Evolutionary conservation across 23 red algal species (phyloP), one percentile per base, ranked within the genome.

Genomic region (Chondrus crispus): DNA sequence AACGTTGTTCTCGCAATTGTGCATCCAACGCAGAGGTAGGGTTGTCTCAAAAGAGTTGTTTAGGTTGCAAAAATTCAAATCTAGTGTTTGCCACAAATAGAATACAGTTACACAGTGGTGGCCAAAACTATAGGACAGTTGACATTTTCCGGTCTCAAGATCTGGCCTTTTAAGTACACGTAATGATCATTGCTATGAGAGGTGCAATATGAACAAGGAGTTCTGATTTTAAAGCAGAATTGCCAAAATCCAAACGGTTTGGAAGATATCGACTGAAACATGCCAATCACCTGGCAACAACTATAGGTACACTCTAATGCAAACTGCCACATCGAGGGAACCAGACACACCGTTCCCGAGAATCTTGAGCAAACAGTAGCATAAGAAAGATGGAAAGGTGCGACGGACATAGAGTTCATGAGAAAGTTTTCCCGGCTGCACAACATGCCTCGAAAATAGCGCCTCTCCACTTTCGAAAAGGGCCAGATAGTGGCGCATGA

Each of bases 221-320:
- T 64, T 76, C 71, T 76, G 43, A 46, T 37, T 12, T 38, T 46
- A 38, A 76, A 76, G 39, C 33, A 4, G 44, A 48, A 76, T 20
- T 76, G 33, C 39, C 33, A 76, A 76, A 76, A 76, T n/a, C 71
- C 28, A 40, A 40, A 76, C 33, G 33, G 39, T 76, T 76, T 76
- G 6, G 71, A 48, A 40, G 43, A 46, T 76, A 48, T 76, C 43
- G 7, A 76, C 71, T 43, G 5, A 5, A 5, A 76, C 43, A 40
- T 43, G 39, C 33, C 11, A 7, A 43, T 76, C 44, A 5, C 71
- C 71, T 76, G 71, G 71, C 71, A 76, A 76, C 43, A 76, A 76
- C 24, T 76, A 76, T 76, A 76, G 71, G 4, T 46, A 76, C 71
- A 76, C 71, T 76, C 43, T 38, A 38, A 76, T 20, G 30, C 30